A percentile compares a stretch with the other conserved stretches of the same genome.
phyloP scores from a whole-genome alignment of 495 filamentous ascomycete species.

The Penicillium argentinense region DNA sequence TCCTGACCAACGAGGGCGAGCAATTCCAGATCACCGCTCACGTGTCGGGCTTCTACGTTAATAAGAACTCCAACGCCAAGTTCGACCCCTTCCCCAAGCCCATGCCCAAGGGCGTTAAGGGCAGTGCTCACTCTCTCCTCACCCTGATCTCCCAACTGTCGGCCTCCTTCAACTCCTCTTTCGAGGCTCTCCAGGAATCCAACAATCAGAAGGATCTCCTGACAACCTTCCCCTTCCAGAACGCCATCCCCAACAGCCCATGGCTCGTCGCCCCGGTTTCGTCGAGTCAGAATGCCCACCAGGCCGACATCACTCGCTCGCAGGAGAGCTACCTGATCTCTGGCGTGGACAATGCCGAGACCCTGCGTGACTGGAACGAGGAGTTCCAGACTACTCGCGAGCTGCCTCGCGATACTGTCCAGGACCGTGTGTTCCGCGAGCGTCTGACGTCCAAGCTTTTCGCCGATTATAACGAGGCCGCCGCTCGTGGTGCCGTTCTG shows the following conservation, averaged over 20 bases:
- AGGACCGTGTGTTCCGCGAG: slow-evolving; percentile 95
- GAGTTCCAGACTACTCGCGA: slow-evolving; percentile 97
- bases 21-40: slow-evolving; percentile 90
- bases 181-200: slow-evolving; percentile 72
- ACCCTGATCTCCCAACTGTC: slow-evolving; percentile 75
- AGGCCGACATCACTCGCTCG: slow-evolving; percentile 79
- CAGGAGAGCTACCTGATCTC: slow-evolving; percentile 91
- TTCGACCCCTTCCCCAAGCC: slow-evolving; percentile 84
- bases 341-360: slow-evolving; percentile 90
- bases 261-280: slow-evolving; percentile 78
- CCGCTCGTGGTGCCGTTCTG: slow-evolving; percentile 86
- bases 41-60: slow-evolving; percentile 93
- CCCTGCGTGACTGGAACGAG: slow-evolving; percentile 97
- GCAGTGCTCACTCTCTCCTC: slow-evolving; percentile 81
- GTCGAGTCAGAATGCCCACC: slow-evolving; percentile 66
- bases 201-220: slow-evolving; percentile 83
- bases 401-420: slow-evolving; percentile 85
- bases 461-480: slow-evolving; percentile 96
- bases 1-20: slow-evolving; percentile 89
- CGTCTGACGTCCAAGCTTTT: slow-evolving; percentile 92
- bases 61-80: slow-evolving; percentile 84
- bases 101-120: slow-evolving; percentile 58
- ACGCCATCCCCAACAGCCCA: slow-evolving; percentile 85
- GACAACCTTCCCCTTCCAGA: slow-evolving; percentile 91
- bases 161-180: slow-evolving; percentile 74